These are phyloP conservation scores for Colletotrichum cereale DNA, from an alignment of 2,329 filamentous ascomycete genomes.

Conservation along the genomic window DNA sequence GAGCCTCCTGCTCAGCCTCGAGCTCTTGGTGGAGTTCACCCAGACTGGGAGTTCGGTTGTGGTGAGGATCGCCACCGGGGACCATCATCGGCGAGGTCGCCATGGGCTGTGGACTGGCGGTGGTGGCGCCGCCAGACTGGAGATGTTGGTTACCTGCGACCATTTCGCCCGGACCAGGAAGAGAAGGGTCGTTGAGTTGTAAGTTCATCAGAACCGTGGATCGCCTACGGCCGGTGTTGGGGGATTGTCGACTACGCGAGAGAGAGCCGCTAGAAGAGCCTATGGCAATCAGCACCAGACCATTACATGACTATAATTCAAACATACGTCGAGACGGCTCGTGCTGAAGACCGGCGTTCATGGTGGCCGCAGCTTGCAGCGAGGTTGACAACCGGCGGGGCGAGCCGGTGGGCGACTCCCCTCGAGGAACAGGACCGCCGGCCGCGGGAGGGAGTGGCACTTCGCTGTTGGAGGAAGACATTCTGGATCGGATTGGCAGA, in stretches of 20 bases:
- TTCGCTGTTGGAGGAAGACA: slow-evolving; percentile 41
- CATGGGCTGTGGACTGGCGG: slow-evolving; percentile 60
- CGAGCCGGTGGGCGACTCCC: slow-evolving; percentile 70
- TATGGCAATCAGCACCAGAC: slow-evolving; percentile 43
- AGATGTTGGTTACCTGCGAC: slow-evolving; percentile 58
- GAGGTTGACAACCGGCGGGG: slow-evolving; percentile 76
- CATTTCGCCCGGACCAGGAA: slow-evolving; percentile 79
- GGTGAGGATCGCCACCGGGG: slow-evolving; percentile 64
- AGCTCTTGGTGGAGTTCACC: slow-evolving; percentile 84
- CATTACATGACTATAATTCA: slow-evolving; percentile 13
- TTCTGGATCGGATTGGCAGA: slow-evolving; percentile 33
- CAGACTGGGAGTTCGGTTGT: slow-evolving; percentile 76
- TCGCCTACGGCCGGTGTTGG: slow-evolving; percentile 69
- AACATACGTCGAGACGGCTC: slow-evolving; percentile 69
- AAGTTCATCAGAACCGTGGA: slow-evolving; percentile 80
- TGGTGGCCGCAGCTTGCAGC: slow-evolving; percentile 80
- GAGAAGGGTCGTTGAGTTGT: slow-evolving; percentile 76
- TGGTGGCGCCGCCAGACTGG: slow-evolving; percentile 45
- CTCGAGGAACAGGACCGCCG: slow-evolving; percentile 42
- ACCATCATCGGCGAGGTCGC: slow-evolving; percentile 60
- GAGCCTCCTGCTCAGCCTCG: slow-evolving; percentile 82
- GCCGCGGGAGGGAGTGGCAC: slow-evolving; percentile 22
- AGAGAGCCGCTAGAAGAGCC: slow-evolving; percentile 67
- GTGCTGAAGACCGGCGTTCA: slow-evolving; percentile 81
- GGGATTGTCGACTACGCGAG: slow-evolving; percentile 58